These are phyloP conservation scores for Globisporangium ultimum DNA, from an alignment of 352 stramenopile genomes.

Conservation along the genomic window DNA sequence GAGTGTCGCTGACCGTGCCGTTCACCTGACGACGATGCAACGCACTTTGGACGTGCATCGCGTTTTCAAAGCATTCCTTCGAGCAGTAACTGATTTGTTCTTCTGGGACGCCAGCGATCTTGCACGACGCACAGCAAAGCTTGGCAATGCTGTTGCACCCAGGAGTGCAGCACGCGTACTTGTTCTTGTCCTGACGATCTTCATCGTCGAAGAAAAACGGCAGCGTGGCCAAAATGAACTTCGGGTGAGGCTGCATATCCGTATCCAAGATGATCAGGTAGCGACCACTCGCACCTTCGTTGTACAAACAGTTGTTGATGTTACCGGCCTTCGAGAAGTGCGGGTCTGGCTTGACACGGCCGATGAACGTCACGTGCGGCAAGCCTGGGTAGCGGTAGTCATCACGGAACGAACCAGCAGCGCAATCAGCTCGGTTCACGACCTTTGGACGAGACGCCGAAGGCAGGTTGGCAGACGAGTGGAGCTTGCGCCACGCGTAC, in stretches of 20 bases:
- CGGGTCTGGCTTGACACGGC: constrained; percentile 66
- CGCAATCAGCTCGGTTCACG: constrained; percentile 71
- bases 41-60: constrained; percentile 70
- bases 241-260: constrained; percentile 85
- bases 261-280: constrained; percentile 84
- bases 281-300: constrained; percentile 76
- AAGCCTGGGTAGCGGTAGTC: constrained; percentile 83
- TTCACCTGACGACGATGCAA: constrained; percentile 84
- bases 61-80: constrained; percentile 86
- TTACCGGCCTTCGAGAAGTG: constrained; percentile 88
- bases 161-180: constrained; percentile 70
- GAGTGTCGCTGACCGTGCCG: constrained; percentile 70
- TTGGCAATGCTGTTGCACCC: constrained; percentile 80
- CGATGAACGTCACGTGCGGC: constrained; percentile 74
- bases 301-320: constrained; percentile 90
- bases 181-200: constrained; percentile 62
- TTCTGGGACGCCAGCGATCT: constrained; percentile 81
- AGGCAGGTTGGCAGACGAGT: constrained; percentile 80
- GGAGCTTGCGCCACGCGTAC: constrained; percentile 83
- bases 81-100: constrained; percentile 84
- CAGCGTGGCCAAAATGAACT: constrained; percentile 77
- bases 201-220: constrained; percentile 88
- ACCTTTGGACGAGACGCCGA: constrained; percentile 66
- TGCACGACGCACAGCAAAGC: constrained; percentile 83
- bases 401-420: constrained; percentile 78